Evolutionary conservation across 1,139 yeast genomes (phyloP), one percentile per base, ranked within the genome.

Genomic region (Candida frijolesensis): DNA sequence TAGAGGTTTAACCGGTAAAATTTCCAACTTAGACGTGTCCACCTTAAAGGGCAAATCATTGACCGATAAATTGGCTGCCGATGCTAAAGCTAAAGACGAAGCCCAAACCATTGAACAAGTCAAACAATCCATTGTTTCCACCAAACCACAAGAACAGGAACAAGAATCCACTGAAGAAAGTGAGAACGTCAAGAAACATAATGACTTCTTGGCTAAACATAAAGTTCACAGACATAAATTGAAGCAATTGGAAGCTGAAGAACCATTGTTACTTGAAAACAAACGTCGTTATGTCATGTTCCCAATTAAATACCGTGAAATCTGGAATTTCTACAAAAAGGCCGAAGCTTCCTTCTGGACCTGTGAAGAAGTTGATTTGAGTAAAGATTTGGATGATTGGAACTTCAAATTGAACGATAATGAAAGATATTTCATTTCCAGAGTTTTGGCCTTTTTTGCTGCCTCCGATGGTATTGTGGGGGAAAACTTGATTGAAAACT

Each of bases 301-400:
- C 85, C 99, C 99, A 58, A 91, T 94, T 74, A 89, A 89, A 74
- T 95, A 91, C 77, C 95, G 92, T 69, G 98, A 94, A 76, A 89
- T 95, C 65, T 94, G 99, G 98, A 96, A 92, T 71, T 94, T 96
- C 82, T 94, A 94, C 77, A 94, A 94, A 79, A 91, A 92, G 76
- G 97, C 98, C 42, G 99, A 94, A 78, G 98, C 99, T 22, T 90
- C 97, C 11, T 94, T 94, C 82, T 94, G 99, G 99, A 94, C 99
- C 47, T 97, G 99, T 50, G 99, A 94, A 78, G 99, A 94, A 76
- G 91, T 95, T 60, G 99, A 94, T 71, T 80, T 94, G 60, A 85
- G 96, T 56, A 94, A 94, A 78, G 99, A 94, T 70, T 68, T 80
- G 56, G 81, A 80, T 63, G 98, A 94, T 75, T 92, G 98, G 97